A percentile compares a stretch with the other conserved stretches of the same genome.
Conservation (phyloP, 805 yeast species). For the Sugiyamaella lignohabitans region DNA sequence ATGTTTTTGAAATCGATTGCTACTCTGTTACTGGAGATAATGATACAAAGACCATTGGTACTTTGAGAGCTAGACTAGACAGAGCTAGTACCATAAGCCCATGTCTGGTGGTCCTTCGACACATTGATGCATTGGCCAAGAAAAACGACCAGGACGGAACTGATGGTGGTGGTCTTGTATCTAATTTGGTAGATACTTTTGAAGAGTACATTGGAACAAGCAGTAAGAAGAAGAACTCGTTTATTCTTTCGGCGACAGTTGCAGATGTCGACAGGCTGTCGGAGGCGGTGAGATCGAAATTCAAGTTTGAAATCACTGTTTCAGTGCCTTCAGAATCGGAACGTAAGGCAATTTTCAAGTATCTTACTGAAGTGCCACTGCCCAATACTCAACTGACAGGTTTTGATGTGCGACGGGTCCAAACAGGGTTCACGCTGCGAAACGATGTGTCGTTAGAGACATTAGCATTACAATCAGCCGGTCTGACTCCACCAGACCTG, state of each 20-base stretch:
- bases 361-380: constrained; percentile 31
- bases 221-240: constrained; percentile 34
- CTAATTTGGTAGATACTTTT: constrained; percentile 51
- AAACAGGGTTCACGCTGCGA: constrained; percentile 29
- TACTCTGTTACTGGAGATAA: constrained; percentile 62
- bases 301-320: constrained; percentile 71
- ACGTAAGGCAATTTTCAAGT: constrained; percentile 54
- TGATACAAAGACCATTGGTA: constrained; percentile 72
- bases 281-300: constrained; percentile 54
- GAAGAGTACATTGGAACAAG: constrained; percentile 37
- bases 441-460: constrained; percentile 49
- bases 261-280: constrained; percentile 64
- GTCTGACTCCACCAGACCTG: constrained; percentile 80
- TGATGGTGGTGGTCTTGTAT: constrained; percentile 30
- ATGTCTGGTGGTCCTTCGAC: constrained; percentile 52
- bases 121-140: constrained; percentile 68
- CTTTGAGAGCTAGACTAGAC: constrained; percentile 70
- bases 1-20: constrained; percentile 63
- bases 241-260: constrained; percentile 58
- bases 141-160: constrained; percentile 55
- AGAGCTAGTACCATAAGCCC: constrained; percentile 44
- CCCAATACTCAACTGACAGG: constrained; percentile 4
- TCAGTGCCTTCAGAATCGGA: constrained; percentile 76
- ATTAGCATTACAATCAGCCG: constrained; percentile 84
- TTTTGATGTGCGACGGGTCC: constrained; percentile 6